Conservation (phyloP, 805 yeast species). For the Candida sakaeoensis region DNA sequence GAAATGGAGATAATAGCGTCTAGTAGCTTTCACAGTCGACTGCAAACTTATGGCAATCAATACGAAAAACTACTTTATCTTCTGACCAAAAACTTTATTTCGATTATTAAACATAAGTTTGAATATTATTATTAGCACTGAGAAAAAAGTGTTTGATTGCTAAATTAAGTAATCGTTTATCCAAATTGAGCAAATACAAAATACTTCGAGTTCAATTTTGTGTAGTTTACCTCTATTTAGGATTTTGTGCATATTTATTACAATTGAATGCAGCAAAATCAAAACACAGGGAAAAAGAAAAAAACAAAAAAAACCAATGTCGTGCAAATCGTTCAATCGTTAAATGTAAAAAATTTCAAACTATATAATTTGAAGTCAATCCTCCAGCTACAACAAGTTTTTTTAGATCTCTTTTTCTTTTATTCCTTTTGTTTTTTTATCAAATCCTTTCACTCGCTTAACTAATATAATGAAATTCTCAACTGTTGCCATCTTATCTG, state of each 20-base stretch:
- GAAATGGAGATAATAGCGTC: too few species aligned
- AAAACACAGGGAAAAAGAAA: too few species aligned
- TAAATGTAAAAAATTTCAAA: too few species aligned
- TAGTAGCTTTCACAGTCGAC: too few species aligned
- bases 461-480: constrained; percentile 31
- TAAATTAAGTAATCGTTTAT: neutral
- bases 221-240: neutral
- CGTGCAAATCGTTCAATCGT: too few species aligned
- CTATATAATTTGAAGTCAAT: neutral
- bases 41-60: too few species aligned
- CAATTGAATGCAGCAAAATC: too few species aligned
- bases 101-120: too few species aligned
- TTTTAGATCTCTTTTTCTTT: constrained; percentile 3
- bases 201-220: neutral
- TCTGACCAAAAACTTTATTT: too few species aligned
- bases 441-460: constrained; percentile 15
- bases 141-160: neutral
- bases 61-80: too few species aligned
- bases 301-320: too few species aligned
- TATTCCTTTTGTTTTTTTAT: neutral
- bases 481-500: constrained; percentile 26
- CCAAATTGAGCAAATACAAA: neutral
- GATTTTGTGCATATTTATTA: neutral
- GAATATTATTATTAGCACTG: too few species aligned
- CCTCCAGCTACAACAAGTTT: neutral